Percentiles rank a stretch among this genome's conserved stretches.
These are phyloP conservation scores for Rubia yunnanensis DNA, from an alignment of 257 asterid genomes.

Conservation along the genomic window DNA sequence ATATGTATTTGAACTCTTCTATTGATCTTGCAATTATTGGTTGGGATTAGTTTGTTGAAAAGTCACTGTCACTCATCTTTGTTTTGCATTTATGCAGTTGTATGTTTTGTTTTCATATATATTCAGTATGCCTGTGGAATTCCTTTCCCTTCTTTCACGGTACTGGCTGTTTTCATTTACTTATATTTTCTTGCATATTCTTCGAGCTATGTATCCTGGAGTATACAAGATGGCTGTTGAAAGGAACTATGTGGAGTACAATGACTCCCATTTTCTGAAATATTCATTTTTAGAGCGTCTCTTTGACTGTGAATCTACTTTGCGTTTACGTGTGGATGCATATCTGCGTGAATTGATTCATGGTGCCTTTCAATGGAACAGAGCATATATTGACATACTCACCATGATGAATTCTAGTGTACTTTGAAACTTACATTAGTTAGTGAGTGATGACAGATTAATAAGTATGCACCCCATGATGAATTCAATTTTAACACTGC, in stretches of 20 bases:
- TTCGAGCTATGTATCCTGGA: neutral
- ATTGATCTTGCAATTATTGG: neutral
- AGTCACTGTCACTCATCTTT: neutral
- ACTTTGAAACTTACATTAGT: neutral
- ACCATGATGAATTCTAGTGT: neutral
- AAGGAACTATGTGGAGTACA: neutral
- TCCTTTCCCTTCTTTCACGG: neutral
- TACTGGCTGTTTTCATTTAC: neutral
- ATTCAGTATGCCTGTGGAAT: neutral
- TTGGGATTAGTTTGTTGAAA: neutral
- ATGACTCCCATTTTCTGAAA: neutral
- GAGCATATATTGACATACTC: neutral
- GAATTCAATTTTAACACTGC: neutral
- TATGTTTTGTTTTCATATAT: neutral
- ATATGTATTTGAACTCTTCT: neutral
- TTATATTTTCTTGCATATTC: neutral
- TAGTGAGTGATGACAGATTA: neutral
- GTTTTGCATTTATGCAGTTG: neutral
- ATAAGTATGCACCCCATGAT: neutral
- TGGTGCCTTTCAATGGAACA: neutral
- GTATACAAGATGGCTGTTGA: neutral
- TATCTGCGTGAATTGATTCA: neutral
- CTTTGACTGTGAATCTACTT: neutral
- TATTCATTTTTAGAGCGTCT: neutral
- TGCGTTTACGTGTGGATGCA: neutral